phyloP scores from a whole-genome alignment of 2,329 filamentous ascomycete genomes.

The Macroventuria anomochaeta region DNA sequence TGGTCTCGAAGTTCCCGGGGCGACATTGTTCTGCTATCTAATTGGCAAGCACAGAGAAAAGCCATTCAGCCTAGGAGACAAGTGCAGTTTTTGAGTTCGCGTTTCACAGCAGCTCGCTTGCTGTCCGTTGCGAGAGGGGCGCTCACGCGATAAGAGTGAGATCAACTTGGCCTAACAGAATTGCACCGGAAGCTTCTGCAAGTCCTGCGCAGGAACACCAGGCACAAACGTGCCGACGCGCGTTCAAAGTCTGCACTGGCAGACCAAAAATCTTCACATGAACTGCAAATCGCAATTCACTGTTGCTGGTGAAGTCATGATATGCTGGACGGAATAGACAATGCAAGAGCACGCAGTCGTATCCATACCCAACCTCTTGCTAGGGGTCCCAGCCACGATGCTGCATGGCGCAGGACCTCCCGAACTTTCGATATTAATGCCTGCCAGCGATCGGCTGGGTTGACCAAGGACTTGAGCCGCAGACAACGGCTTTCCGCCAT shows the following conservation, averaged over 20 bases:
- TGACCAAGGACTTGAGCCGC: constrained; percentile 4
- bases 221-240: constrained; percentile 6
- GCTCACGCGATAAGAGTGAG: constrained; percentile 9
- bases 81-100: constrained; percentile 7
- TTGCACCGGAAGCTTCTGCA: constrained; percentile 31
- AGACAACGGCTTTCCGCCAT: constrained; percentile 27
- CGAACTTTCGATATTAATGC: constrained; percentile 38
- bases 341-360: constrained; percentile 19
- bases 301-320: background rate
- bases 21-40: background rate
- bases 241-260: background rate
- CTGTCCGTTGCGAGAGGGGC: background rate
- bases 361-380: constrained; percentile 14
- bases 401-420: constrained; percentile 24
- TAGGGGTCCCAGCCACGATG: constrained; percentile 7
- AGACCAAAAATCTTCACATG: background rate
- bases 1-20: background rate
- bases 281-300: background rate
- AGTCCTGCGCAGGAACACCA: constrained; percentile 34
- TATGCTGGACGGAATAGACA: background rate
- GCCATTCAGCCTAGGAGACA: background rate
- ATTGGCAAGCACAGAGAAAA: constrained; percentile 5
- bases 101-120: constrained; percentile 8
- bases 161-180: constrained; percentile 18
- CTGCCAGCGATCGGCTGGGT: constrained; percentile 29